Evolutionary conservation across 2,329 filamentous ascomycete genomes (phyloP), one percentile per base, ranked within the genome.

Genomic region (Fusarium albidum): DNA sequence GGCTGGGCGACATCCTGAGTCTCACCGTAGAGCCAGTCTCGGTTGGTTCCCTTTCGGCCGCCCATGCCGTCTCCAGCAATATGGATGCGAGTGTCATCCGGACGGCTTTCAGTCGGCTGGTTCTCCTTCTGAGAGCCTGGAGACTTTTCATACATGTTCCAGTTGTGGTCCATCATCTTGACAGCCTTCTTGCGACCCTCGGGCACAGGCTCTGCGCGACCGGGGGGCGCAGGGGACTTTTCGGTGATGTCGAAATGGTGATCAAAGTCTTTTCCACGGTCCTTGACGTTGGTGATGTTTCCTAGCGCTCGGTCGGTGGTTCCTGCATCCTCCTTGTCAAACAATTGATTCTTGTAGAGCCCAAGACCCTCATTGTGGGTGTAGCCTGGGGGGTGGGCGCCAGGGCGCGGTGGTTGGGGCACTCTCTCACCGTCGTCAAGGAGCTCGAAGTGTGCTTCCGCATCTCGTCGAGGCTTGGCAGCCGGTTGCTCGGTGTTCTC

Each of bases 381-480:
- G n/a, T 79, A 73, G 37, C 83, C 84, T 49, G 79, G 81, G 45
- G 79, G 80, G 42, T 69, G 68, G 35, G 78, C 77, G 41, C 73
- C 74, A 43, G 74, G 68, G 40, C 73, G 67, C 44, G 79, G 79
- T 35, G 77, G 75, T 48, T 81, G 78, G 8, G 77, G 80, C 13
- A 79, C 75, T 42, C 84, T 83, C 28, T 82, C 82, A 41, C 84
- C 86, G 49, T 93, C 87, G 69, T 98, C 93, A 47, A 84, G 79
- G 66, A 97, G 83, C 56, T 95, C 87, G 69, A 96, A 97, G 73
- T 98, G 92, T 2, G 86, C 77, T 69, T 93, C 87, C 14, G 89
- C 88, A 66, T 96, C 91, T 34, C 87, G 90, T 54, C 94, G 90
- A 31, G 89, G 82, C 70, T 89, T 89, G 65, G 81, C 77, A 31